These are phyloP conservation scores for Tylopilus sp. DNA, from an alignment of 1,284 basidiomycete species.

Conservation along the genomic window DNA sequence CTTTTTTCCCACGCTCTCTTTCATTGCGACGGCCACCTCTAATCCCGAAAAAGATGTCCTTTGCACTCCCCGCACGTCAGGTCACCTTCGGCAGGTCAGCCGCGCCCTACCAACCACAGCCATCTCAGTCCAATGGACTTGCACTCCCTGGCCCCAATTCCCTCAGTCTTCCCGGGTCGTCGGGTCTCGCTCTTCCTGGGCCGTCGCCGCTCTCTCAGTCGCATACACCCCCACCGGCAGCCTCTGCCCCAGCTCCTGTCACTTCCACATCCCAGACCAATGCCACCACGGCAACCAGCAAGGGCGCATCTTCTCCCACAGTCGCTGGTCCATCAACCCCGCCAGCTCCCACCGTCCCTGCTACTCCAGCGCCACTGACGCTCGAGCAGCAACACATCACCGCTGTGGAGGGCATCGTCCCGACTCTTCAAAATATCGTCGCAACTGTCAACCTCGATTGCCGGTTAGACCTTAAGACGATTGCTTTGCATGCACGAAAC, in stretches of 20 bases:
- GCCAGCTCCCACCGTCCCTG: constrained; percentile 57
- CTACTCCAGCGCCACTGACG: constrained; percentile 78
- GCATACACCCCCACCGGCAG: constrained; percentile 47
- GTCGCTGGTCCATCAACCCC: constrained; percentile 65
- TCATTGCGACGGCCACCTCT: constrained; percentile 31
- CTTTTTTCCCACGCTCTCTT: constrained; percentile 43
- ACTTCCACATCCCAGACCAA: constrained; percentile 43
- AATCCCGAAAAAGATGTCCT: constrained; percentile 63
- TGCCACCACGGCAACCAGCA: constrained; percentile 37
- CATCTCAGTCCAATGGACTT: constrained; percentile 53
- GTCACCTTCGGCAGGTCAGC: constrained; percentile 78
- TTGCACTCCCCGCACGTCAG: constrained; percentile 79
- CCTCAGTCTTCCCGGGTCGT: constrained; percentile 56
- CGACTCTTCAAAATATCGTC: constrained; percentile 98
- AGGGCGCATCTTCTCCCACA: constrained; percentile 42
- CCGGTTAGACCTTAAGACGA: constrained; percentile 97
- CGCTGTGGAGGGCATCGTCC: constrained; percentile 94
- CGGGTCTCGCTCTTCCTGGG: constrained; percentile 57
- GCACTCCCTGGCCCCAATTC: constrained; percentile 63
- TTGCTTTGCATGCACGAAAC: constrained; percentile 97
- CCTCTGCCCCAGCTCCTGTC: constrained; percentile 34
- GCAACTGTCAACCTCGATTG: constrained; percentile 99
- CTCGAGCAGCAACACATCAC: constrained; percentile 93
- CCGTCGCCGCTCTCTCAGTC: constrained; percentile 47
- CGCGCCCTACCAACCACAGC: constrained; percentile 54